A percentile compares a stretch with the other conserved stretches of the same genome.
These are phyloP conservation scores for Xerocomellus amylosporus DNA, from an alignment of 768 basidiomycete species.

Conservation along the genomic window DNA sequence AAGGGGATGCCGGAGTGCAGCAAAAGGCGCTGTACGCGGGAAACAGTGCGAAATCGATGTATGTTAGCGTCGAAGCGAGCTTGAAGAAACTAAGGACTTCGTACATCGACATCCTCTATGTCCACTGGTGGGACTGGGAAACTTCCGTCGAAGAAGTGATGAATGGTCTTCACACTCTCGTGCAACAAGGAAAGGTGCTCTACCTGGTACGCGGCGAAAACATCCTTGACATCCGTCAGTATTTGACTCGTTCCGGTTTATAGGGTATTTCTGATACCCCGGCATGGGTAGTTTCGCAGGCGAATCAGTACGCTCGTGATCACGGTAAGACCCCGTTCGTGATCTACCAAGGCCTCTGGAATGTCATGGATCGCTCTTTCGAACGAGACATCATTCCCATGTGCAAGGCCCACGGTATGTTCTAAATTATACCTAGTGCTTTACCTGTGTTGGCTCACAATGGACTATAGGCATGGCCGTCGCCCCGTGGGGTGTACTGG, in stretches of 20 bases:
- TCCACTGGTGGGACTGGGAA: conserved; percentile 52
- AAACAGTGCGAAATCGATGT: conserved; percentile 38
- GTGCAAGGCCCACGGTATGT: conserved; percentile 32
- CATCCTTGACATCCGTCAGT: not conserved
- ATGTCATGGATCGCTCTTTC: conserved; percentile 43
- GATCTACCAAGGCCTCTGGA: conserved; percentile 52
- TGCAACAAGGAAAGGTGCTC: conserved; percentile 43
- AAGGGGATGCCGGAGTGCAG: conserved; percentile 8
- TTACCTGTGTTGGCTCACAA: not conserved
- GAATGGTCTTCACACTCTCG: conserved; percentile 43
- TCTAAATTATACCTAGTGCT: not conserved
- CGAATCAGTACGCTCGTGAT: conserved; percentile 49
- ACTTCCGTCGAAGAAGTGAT: conserved; percentile 47
- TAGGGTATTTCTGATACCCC: conserved; percentile 46
- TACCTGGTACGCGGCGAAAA: conserved; percentile 32
- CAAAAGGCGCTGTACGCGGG: conserved; percentile 34
- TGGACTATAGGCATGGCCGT: conserved; percentile 22
- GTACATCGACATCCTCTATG: conserved; percentile 58
- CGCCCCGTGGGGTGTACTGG: conserved; percentile 39
- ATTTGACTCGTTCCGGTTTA: not conserved
- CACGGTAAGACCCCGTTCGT: conserved; percentile 50
- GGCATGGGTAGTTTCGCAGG: conserved; percentile 48
- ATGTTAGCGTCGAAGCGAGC: conserved; percentile 32
- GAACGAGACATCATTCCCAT: conserved; percentile 53
- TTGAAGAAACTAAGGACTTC: conserved; percentile 53